Conservation (phyloP, 768 basidiomycete species). For the Xanthoconium stramineum region DNA sequence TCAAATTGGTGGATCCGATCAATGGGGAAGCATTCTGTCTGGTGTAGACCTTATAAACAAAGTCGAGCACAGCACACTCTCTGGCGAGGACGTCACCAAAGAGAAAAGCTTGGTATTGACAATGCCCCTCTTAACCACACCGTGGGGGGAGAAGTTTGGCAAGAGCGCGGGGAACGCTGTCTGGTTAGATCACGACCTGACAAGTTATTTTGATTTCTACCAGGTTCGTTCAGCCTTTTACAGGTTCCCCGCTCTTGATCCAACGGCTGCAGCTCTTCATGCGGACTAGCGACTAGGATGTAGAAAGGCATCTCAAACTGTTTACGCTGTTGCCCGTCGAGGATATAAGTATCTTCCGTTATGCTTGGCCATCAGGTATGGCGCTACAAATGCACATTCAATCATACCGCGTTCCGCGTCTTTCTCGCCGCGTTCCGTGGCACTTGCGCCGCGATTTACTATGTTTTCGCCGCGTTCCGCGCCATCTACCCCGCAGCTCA, state of each 20-base stretch:
- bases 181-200: slow-evolving; percentile 78
- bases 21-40: slow-evolving; percentile 97
- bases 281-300: slow-evolving; percentile 74
- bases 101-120: slow-evolving; percentile 75
- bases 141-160: slow-evolving; percentile 92
- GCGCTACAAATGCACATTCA: no score
- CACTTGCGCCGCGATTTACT: no score
- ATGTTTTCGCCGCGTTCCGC: no score
- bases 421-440: no score
- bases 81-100: slow-evolving; percentile 9
- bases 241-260: background rate
- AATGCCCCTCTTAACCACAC: slow-evolving; percentile 89
- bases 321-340: slow-evolving; percentile 72
- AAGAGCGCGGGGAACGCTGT: slow-evolving; percentile 96
- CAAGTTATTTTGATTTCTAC: slow-evolving; percentile 91
- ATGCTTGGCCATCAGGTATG: slow-evolving; percentile 48
- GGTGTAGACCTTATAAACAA: slow-evolving; percentile 87
- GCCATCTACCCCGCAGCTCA: no score
- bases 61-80: slow-evolving; percentile 20
- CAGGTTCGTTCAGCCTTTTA: slow-evolving; percentile 52
- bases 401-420: no score
- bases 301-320: slow-evolving; percentile 72
- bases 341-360: slow-evolving; percentile 47
- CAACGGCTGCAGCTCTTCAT: slow-evolving; percentile 73
- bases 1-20: slow-evolving; percentile 95